Percentiles rank a stretch among this genome's conserved stretches.
These are phyloP conservation scores for Euphorbia celastroides DNA, from an alignment of 441 rosid genomes.

Conservation along the genomic window DNA sequence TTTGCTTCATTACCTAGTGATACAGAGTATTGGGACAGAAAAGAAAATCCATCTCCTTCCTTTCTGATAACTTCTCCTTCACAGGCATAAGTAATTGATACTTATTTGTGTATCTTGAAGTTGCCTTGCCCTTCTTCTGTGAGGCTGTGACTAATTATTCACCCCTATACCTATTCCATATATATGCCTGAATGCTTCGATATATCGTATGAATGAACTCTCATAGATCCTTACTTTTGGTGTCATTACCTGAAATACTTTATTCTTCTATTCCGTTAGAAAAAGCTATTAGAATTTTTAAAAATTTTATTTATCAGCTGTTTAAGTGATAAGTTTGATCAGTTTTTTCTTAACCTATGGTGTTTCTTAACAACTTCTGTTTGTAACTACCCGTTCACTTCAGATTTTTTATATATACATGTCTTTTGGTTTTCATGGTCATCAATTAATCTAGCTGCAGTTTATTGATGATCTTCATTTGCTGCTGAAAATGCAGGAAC, in stretches of 20 bases:
- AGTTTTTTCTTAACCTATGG: neutral
- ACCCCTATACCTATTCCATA: neutral
- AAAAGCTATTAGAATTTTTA: neutral
- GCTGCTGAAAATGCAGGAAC: constrained; percentile 49
- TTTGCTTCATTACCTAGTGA: constrained; percentile 1
- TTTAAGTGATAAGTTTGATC: neutral
- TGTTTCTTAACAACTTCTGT: neutral
- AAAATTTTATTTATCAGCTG: neutral
- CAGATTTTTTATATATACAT: neutral
- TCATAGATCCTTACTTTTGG: neutral
- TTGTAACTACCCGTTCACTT: neutral
- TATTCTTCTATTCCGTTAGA: neutral
- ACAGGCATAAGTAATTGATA: neutral
- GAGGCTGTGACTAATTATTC: neutral
- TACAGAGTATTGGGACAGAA: neutral
- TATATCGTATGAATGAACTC: neutral
- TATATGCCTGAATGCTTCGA: neutral
- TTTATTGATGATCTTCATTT: constrained; percentile 6
- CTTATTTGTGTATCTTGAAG: neutral
- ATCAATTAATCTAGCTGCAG: neutral
- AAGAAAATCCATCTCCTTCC: neutral
- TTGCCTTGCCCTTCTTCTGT: too few species aligned
- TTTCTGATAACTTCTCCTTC: neutral
- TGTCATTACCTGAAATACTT: neutral
- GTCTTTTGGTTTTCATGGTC: neutral